These are phyloP conservation scores for Pleoardoris graminearum DNA, from an alignment of 2,329 filamentous ascomycete genomes.

Conservation along the genomic window DNA sequence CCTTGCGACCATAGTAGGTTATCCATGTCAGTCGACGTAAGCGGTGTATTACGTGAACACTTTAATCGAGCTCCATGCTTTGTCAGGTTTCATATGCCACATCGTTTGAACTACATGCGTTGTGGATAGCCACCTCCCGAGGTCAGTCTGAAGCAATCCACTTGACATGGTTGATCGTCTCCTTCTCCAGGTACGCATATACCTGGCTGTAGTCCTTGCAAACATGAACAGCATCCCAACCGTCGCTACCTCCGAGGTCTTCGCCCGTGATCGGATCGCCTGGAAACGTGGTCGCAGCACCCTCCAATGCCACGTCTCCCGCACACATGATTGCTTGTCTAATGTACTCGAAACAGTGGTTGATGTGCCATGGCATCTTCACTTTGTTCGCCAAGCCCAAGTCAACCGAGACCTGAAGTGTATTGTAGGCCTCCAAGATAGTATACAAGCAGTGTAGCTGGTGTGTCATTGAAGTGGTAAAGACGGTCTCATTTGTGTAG, in stretches of 20 bases:
- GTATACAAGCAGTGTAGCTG: conserved; percentile 42
- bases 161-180: conserved; percentile 33
- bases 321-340: conserved; percentile 41
- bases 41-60: no score
- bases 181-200: conserved; percentile 33
- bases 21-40: no score
- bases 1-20: no score
- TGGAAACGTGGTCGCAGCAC: conserved; percentile 39
- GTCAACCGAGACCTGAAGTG: conserved; percentile 21
- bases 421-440: conserved; percentile 39
- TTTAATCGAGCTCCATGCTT: neutral
- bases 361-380: conserved; percentile 41
- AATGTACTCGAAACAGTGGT: conserved; percentile 42
- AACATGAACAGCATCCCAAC: conserved; percentile 40
- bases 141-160: conserved; percentile 32
- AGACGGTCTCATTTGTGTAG: conserved; percentile 35
- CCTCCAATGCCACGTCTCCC: conserved; percentile 40
- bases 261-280: conserved; percentile 21
- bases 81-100: no score
- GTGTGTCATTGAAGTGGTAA: conserved; percentile 39
- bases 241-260: conserved; percentile 39
- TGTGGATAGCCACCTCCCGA: no score
- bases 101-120: neutral
- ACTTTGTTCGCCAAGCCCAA: conserved; percentile 18
- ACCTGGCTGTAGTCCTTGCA: conserved; percentile 39